Conservation (phyloP, 768 basidiomycete species). For the Amanita jacksonii region DNA sequence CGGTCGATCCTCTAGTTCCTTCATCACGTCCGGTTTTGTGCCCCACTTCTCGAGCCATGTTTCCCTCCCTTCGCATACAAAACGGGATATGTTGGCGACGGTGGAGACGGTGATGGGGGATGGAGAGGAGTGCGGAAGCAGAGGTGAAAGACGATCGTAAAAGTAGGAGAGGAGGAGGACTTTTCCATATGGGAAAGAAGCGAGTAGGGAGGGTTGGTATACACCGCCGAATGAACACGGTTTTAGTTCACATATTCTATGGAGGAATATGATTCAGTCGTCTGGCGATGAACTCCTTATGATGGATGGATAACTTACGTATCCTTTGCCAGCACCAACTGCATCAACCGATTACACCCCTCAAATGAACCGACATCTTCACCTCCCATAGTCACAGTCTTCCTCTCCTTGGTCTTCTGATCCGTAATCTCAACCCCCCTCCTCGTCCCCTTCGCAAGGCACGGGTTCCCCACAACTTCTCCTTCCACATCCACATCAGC, state of each 20-base stretch:
- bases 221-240: constrained; percentile 98
- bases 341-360: constrained; percentile 73
- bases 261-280: not conserved
- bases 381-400: constrained; percentile 81
- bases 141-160: constrained; percentile 85
- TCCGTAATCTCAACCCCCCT: constrained; percentile 57
- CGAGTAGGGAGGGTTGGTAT: constrained; percentile 88
- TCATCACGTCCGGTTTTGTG: constrained; percentile 23
- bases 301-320: too few species aligned
- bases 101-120: constrained; percentile 37
- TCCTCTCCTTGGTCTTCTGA: constrained; percentile 24
- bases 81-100: constrained; percentile 54
- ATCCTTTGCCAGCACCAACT: constrained; percentile 92
- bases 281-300: too few species aligned
- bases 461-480: constrained; percentile 60
- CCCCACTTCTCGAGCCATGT: constrained; percentile 50
- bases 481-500: too few species aligned
- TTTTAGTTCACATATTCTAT: constrained; percentile 76
- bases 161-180: constrained; percentile 95
- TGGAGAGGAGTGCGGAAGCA: constrained; percentile 31
- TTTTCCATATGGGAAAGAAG: constrained; percentile 80
- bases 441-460: constrained; percentile 59
- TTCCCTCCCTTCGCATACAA: constrained; percentile 62
- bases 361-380: constrained; percentile 76
- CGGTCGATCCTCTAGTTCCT: constrained; percentile 71